Base-by-base conservation (phyloP, 805 yeast genomes). In the Saturnispora hagleri region DNA sequence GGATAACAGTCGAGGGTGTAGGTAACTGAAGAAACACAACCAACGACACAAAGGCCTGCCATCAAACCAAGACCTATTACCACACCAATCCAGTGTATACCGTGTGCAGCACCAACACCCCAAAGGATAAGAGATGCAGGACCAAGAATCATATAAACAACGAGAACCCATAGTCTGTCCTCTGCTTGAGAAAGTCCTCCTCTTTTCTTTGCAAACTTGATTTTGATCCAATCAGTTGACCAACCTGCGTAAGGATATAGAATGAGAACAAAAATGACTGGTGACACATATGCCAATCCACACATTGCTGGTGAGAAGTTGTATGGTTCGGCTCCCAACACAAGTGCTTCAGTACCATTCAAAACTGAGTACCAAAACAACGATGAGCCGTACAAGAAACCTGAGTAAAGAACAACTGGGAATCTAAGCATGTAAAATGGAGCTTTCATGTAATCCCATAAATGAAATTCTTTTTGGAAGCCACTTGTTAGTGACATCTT, bases 71-170 rank as follows among this genome's bases (percentile, higher is more conserved):
- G 69, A 2, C 83, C 84, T 48, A 74, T 68, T 38, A 76, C 73
- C 4, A 76, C 68, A 2, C 79, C 77, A 49, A 78, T 69, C 85
- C 86, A 82, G 48, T 75, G 76, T 31, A 75, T 66, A 4, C 69
- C 72, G 48, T 74, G 73, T 46, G 74, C 73, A 0, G 86, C 82
- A 10, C 85, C 86, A 43, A 81, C 74, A 46, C 88, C 88, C 74
- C 83, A 80, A 15, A 83, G 67, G 54, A 81, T 72, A 52, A 80
- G 66, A 0, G 84, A 79, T 0, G 72, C 70, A 1, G 82, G 82
- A 4, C 80, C 79, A 8, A 81, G 57, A 36, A 81, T 64, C 60
- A 70, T 67, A 54, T 75, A 76, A 6, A 73, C 62, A 2, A 67
- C 51, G 56, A 77, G 57, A 15, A 75, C 73, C 80, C 81, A 79